These are phyloP conservation scores for Mycena galericulata DNA, from an alignment of 768 basidiomycete species.

Conservation along the genomic window DNA sequence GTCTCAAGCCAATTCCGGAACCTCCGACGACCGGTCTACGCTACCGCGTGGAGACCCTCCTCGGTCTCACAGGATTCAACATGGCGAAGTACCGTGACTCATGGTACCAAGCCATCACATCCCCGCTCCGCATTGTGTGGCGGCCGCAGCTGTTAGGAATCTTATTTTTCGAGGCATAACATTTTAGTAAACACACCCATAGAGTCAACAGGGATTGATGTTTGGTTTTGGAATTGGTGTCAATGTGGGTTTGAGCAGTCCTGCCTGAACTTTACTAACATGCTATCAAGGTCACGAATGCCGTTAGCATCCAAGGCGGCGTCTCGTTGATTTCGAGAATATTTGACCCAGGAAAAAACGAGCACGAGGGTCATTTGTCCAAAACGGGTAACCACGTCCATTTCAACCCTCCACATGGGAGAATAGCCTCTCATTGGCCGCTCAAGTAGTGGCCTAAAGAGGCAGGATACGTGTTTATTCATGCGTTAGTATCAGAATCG, in stretches of 20 bases:
- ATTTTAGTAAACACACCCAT: not conserved
- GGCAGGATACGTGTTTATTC: too few species aligned
- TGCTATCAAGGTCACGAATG: slow-evolving; percentile 65
- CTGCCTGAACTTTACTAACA: not conserved
- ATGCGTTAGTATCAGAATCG: too few species aligned
- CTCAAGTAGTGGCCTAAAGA: too few species aligned
- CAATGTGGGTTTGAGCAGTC: slow-evolving; percentile 49
- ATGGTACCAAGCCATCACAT: slow-evolving; percentile 59
- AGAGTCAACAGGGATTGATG: slow-evolving; percentile 47
- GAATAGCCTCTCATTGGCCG: too few species aligned
- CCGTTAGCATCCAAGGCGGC: too few species aligned
- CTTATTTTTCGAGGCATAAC: slow-evolving; percentile 61
- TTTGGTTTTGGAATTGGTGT: slow-evolving; percentile 79
- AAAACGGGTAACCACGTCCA: too few species aligned
- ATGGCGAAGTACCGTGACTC: slow-evolving; percentile 67
- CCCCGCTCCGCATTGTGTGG: slow-evolving; percentile 66
- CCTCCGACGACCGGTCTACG: slow-evolving; percentile 54
- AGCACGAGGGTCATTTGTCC: too few species aligned
- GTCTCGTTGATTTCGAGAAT: too few species aligned
- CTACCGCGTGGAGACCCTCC: slow-evolving; percentile 66
- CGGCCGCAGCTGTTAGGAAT: slow-evolving; percentile 68
- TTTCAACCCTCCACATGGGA: too few species aligned
- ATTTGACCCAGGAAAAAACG: too few species aligned
- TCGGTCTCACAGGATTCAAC: slow-evolving; percentile 71
- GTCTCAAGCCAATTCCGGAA: slow-evolving; percentile 60